phyloP scores from a whole-genome alignment of 2,329 filamentous ascomycete species.

The Scytalidium sp. region DNA sequence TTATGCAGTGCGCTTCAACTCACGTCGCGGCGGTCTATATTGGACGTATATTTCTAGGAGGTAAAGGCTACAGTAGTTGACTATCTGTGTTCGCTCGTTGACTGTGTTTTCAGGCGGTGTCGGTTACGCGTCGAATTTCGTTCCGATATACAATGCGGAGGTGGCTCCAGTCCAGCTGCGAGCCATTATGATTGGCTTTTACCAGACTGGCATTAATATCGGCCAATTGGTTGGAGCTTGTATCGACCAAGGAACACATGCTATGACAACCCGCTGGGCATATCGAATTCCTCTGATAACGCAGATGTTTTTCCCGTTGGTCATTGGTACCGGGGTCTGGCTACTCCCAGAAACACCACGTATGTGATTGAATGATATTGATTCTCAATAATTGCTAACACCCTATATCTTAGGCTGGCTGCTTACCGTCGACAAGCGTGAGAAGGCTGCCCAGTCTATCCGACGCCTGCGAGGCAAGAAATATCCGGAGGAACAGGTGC shows the following conservation, averaged over 20 bases:
- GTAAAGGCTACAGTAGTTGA: no score
- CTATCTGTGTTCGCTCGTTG: no score
- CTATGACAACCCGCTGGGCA: background rate
- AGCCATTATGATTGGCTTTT: background rate
- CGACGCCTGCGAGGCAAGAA: background rate
- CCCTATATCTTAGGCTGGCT: background rate
- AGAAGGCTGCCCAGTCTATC: background rate
- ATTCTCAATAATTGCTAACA: background rate
- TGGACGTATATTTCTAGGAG: background rate
- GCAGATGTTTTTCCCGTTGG: background rate
- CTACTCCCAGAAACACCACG: background rate
- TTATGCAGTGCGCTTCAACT: background rate
- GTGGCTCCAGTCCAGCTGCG: background rate
- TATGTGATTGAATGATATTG: background rate
- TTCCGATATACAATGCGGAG: background rate
- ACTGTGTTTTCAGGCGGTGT: no score
- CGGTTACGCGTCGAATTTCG: background rate
- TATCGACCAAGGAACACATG: background rate
- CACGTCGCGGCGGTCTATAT: background rate
- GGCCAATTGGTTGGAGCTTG: background rate
- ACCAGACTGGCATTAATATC: background rate
- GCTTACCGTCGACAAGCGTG: background rate
- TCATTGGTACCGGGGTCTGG: background rate
- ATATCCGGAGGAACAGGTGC: background rate
- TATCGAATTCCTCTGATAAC: background rate